Evolutionary conservation across 2,329 filamentous ascomycete species (phyloP), one percentile per base, ranked within the genome.

Genomic region (Paecilomyces dactylethromorphus): DNA sequence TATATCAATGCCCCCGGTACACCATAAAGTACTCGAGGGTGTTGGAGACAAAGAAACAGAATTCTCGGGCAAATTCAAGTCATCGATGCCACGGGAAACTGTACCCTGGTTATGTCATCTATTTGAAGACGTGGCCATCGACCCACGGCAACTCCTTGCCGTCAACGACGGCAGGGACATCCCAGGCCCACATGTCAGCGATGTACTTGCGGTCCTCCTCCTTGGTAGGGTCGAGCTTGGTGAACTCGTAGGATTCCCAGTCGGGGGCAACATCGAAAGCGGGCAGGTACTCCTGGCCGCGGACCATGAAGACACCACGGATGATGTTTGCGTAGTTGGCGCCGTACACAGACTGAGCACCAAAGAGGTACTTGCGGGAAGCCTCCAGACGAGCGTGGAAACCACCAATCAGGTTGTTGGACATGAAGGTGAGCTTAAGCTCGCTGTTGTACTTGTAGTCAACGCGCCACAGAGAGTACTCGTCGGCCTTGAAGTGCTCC

Each of bases 361-460:
- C 94, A 81, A 99, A 97, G 76, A 99, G 80, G 85, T 91, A 96
- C 88, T 99, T 99, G 84, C 94, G 92, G 75, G 91, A 96, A 65
- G 76, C 94, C 85, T 99, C 94, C 62, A 99, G 91, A 84, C 94
- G 94, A 78, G 87, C 85, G 82, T 97, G 96, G 87, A 99, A 96
- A 77, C 94, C 94, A 80, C 85, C 92, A 76, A 99, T 93, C 79
- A 97, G 83, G 87, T 99, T 99, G 85, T 89, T 91, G 69, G 91
- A 93, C 94, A 99, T 99, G 90, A 99, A 99, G 74, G 89, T 90
- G 79, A 94, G 82, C 74, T 91, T 97, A 68, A 99, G 86, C 87
- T 99, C 94, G 62, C 96, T 87, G 80, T 97, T 96, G 86, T 99
- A 99, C 88, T 96, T 97, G 88, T 96, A 99, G 80, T 92, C 88